Evolutionary conservation across 192 early-diverging fungal species (phyloP), one percentile per base, ranked within the genome.

Genomic region (Coemansia aciculifera): DNA sequence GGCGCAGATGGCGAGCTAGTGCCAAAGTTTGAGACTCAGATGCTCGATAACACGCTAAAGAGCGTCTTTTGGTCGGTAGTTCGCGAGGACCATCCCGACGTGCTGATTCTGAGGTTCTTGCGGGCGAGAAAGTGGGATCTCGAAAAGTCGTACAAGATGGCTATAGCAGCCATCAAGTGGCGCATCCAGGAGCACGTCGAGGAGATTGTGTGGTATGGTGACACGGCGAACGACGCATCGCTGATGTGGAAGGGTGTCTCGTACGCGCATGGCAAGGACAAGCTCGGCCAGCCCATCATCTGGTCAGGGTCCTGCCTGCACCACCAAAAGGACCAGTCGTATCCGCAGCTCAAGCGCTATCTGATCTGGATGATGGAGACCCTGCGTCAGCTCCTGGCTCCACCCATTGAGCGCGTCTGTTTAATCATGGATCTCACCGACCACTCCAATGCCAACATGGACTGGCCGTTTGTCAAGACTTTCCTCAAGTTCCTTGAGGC

Each of bases 41-140:
- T 69, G 6, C 54, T 32, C 38, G 9, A 34, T 3, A 52, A 63
- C 32, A 85, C 85, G 44, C 79, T 91, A 40, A 69, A 84, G 9
- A 77, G 73, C 8, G 84, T 87, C n/a, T 84, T 91, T 48, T 92
- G 90, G 87, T 68, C 81, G 15, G 83, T 87, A 44, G 75, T 89
- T 10, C 84, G 79, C 37, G 83, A 78, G 51, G 90, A 92, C 64
- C 86, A 91, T 54, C 89, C 89, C 21, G 93, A 95, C 75, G 73
- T 87, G 11, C 69, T 93, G 38, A 40, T 92, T 19, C 85, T 94
- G 48, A 84, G 94, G 42, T 95, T 93, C 74, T 78, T 95, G 48
- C 84, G 94, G 37, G 95, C 94, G 15, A 84, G 95, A 38, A 96
- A 96, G 68, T 97, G 94, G 93, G 89, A 96, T 64, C 70, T 92